Evolutionary conservation across 148 eudicot species (phyloP).

Genomic region (Amaranthus palmeri): DNA sequence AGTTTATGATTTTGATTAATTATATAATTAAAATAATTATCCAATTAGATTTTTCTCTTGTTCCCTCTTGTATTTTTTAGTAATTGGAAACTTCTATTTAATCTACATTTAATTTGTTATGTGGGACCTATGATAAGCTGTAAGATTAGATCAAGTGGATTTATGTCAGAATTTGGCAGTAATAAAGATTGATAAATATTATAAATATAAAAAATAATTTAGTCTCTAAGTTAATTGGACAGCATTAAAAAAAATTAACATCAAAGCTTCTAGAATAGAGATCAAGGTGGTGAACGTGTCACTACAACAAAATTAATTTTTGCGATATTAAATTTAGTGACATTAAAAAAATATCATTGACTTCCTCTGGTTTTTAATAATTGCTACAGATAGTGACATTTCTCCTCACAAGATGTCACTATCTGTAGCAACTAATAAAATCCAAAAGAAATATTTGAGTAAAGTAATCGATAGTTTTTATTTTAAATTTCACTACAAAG

Average conservation of each 20-base stretch:
- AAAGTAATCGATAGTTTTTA: too few relatives aligned
- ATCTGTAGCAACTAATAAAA: too few relatives aligned
- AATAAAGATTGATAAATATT: conserved; percentile 19
- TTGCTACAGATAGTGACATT: too few relatives aligned
- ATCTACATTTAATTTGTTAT: background rate
- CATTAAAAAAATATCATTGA: too few relatives aligned
- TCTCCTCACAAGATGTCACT: too few relatives aligned
- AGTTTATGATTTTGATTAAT: background rate
- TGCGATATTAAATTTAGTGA: too few relatives aligned
- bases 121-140: conserved; percentile 15
- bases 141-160: conserved; percentile 25
- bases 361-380: too few relatives aligned
- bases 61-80: background rate
- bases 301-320: too few relatives aligned
- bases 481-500: too few relatives aligned
- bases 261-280: conserved; percentile 11
- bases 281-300: background rate
- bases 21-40: conserved; percentile 1
- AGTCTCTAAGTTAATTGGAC: too few relatives aligned
- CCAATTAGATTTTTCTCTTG: conserved; percentile 16
- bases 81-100: conserved; percentile 1
- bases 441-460: too few relatives aligned
- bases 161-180: conserved; percentile 30
- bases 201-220: too few relatives aligned
- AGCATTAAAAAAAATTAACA: background rate